Base-by-base conservation (phyloP, 805 yeast genomes). In the Teunomyces stri region DNA sequence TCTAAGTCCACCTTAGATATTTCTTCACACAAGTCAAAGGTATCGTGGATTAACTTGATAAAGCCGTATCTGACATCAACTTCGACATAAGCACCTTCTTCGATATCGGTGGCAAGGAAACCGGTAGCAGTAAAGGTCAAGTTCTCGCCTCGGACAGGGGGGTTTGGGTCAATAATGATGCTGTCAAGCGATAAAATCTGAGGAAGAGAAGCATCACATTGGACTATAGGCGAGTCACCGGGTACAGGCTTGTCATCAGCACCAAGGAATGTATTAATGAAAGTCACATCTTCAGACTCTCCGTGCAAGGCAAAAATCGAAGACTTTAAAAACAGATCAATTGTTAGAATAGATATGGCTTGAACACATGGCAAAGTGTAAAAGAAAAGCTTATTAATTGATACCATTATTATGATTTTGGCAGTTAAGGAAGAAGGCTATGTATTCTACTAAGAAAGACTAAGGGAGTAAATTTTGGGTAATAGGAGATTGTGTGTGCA, bases 41-140 rank as follows among this genome's bases (percentile, higher is more conserved):
- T 88, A 64, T 90, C 92, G 57, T 89, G 85, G 45, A 94, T 70
- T 48, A 94, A 76, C 57, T 87, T 87, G 68, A 94, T 91, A 70
- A 87, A 91, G 5, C 98, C 99, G 60, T 90, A 86, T 54, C 87
- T 79, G 16, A 94, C 98, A 55, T 89, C 95, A 25, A 94, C 92
- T 55, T 91, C 97, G 43, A 94, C 95, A 59, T 91, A 94, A 0
- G 98, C 88, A 29, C 99, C 99, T 15, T 89, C 92, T 25, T 65
- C 80, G 31, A 94, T 71, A 6, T 72, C 73, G 43, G 75, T 62
- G 18, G 70, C 50, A 44, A 92, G 68, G 31, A 63, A 62, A 3
- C 97, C 99, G 4, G 72, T 64, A 2, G 97, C 99, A 16, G 76
- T 62, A 47, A 94, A 81, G 6, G 96, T 86, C 61, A 94, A 73